Conservation (phyloP, 2,329 filamentous ascomycete species). For the Phyllosticta citriasiana region DNA sequence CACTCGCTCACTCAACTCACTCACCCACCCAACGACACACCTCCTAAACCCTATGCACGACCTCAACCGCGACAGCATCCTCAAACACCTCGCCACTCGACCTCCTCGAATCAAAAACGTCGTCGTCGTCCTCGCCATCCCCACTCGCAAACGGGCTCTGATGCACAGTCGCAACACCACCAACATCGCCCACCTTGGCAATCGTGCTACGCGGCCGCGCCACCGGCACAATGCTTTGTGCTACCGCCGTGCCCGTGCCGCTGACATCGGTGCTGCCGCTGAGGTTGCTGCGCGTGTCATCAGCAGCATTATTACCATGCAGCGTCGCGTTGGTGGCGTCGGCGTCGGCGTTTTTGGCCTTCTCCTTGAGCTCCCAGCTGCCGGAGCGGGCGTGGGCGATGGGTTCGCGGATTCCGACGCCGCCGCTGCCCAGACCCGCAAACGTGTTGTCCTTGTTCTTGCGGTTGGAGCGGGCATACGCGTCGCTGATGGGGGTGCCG, state of each 20-base stretch:
- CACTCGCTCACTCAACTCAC: too few species aligned
- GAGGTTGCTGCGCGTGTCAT: slow-evolving; percentile 1
- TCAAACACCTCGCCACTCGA: slow-evolving; percentile 39
- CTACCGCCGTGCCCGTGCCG: background rate
- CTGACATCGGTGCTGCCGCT: background rate
- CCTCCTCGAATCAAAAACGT: slow-evolving; percentile 20
- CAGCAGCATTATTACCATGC: background rate
- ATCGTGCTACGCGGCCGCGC: background rate
- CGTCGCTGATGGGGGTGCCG: background rate
- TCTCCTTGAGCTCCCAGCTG: slow-evolving; percentile 45
- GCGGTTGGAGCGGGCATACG: slow-evolving; percentile 31
- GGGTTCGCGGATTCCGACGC: slow-evolving; percentile 8
- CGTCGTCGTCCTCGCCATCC: slow-evolving; percentile 17
- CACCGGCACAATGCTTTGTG: too few species aligned
- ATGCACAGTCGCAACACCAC: background rate
- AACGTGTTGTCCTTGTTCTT: slow-evolving; percentile 20
- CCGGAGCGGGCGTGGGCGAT: slow-evolving; percentile 43
- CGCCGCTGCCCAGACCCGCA: slow-evolving; percentile 23
- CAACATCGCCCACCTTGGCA: background rate
- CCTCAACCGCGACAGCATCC: slow-evolving; percentile 31
- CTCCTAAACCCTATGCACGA: slow-evolving; percentile 39
- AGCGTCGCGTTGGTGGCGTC: background rate
- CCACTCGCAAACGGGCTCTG: background rate
- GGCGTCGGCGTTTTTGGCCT: slow-evolving; percentile 15
- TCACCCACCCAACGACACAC: background rate